A percentile compares a stretch with the other conserved stretches of the same genome.
phyloP scores from a whole-genome alignment of 2,329 filamentous ascomycete species.

The Pseudogymnoascus sp. region DNA sequence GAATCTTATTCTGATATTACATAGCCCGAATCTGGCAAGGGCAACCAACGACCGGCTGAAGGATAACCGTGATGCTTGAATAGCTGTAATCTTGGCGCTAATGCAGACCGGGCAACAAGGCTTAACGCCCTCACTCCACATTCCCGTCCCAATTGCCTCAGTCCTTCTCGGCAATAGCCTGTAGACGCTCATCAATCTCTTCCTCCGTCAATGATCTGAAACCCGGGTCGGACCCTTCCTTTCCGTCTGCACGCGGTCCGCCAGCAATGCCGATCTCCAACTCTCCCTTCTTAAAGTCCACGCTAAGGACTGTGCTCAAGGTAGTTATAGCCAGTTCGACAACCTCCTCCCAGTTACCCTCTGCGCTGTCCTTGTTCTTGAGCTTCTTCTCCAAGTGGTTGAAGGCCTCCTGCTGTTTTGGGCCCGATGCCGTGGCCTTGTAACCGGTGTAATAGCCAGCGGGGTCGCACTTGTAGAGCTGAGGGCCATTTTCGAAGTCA shows the following conservation, averaged over 20 bases:
- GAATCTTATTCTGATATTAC: slow-evolving; percentile 9
- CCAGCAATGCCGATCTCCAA: slow-evolving; percentile 97
- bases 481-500: slow-evolving; percentile 84
- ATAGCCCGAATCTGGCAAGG: not conserved
- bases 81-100: slow-evolving; percentile 1
- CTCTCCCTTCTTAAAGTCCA: slow-evolving; percentile 99
- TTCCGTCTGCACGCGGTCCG: slow-evolving; percentile 72
- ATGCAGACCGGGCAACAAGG: slow-evolving; percentile 6
- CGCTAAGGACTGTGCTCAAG: slow-evolving; percentile 90
- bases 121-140: not conserved
- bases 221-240: slow-evolving; percentile 68
- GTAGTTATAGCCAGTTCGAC: slow-evolving; percentile 95
- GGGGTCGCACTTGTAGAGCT: slow-evolving; percentile 97
- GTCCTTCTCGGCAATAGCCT: slow-evolving; percentile 98
- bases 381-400: slow-evolving; percentile 99
- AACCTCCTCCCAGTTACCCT: slow-evolving; percentile 93
- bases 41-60: not conserved
- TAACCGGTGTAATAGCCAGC: slow-evolving; percentile 98
- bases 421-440: slow-evolving; percentile 94
- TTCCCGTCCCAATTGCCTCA: slow-evolving; percentile 39
- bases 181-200: slow-evolving; percentile 96
- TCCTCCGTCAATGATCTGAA: slow-evolving; percentile 93
- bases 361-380: slow-evolving; percentile 94
- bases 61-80: not conserved
- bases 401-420: slow-evolving; percentile 97